Base-by-base conservation (phyloP, 345 rosid species). In the Boechera stricta region DNA sequence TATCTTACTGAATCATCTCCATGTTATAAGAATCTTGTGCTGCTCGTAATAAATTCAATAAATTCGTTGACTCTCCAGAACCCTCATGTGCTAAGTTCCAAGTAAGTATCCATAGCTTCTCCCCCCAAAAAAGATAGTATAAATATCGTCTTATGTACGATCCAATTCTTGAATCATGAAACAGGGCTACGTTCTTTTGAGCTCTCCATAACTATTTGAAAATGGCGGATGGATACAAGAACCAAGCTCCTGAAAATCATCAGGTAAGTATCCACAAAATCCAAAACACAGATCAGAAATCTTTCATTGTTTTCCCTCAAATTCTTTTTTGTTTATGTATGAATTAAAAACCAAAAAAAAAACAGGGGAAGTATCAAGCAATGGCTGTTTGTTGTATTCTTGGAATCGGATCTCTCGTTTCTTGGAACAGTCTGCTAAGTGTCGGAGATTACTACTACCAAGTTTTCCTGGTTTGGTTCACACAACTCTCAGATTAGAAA, bases 371-470 rank as follows among this genome's bases (percentile, higher is more conserved):
- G 75, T 70, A 11, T 67, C 79, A 84, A 72, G 97, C 95, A 29
- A 62, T 84, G 53, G 63, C 79, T 0, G 83, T 90, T 48, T 92
- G 97, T 62, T 89, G 92, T 88, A 32, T 89, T 77, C 91, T 92
- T 48, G 97, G 98, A 42, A 39, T 89, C 5, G 98, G 98, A 39
- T 78, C 92, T 12, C 93, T 92, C 2, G 77, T 89, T 10, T 68
- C 97, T 21, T 94, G 98, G 98, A 90, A 85, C 73, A 90, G 94
- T 69, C 81, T 94, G 91, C 75, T 92, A 16, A 92, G 90, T 3
- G 87, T 90, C 2, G 95, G 84, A 80, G 98, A 94, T 81, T 94
- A 94, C 81, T 92, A 90, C 79, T 87, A 80, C 59, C 54, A 76
- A 6, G 66, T 89, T 67, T 92, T 90, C 56, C 83, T 90, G 64